Percentiles rank a stretch among this genome's conserved stretches.
Conservation (phyloP, 129 eudicot genomes). For the Pittosporum tobira region DNA sequence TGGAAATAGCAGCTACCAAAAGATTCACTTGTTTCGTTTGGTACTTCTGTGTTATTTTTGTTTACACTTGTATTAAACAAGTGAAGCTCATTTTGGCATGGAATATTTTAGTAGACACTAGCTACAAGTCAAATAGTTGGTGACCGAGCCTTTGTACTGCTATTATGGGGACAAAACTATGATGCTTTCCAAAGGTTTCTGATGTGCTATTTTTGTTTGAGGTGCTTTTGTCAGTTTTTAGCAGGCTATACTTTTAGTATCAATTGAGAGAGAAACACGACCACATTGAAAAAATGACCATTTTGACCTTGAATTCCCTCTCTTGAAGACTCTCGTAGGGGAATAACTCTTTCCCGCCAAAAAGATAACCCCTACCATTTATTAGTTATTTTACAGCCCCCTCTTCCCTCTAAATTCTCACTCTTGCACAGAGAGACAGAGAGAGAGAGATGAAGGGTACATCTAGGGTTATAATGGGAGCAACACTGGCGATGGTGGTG, state of each 20-base stretch:
- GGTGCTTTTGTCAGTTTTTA: conserved; percentile 1
- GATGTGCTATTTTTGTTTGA: not conserved
- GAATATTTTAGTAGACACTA: not conserved
- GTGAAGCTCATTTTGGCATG: not conserved
- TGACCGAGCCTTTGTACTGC: not conserved
- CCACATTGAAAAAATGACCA: conserved; percentile 8
- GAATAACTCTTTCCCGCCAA: conserved; percentile 21
- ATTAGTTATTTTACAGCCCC: conserved; percentile 17
- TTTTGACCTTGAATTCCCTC: conserved; percentile 6
- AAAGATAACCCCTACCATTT: conserved; percentile 18
- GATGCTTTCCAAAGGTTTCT: not conserved
- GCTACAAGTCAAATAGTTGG: conserved; percentile 3
- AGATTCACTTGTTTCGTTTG: not conserved
- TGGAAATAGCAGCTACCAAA: too few relatives aligned
- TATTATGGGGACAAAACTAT: not conserved
- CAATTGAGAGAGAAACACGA: not conserved
- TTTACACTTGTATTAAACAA: not conserved
- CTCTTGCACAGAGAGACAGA: conserved; percentile 5
- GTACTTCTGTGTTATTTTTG: not conserved
- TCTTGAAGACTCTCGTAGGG: not conserved
- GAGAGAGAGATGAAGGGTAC: conserved; percentile 37
- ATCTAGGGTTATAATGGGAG: conserved; percentile 58
- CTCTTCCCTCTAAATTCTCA: conserved; percentile 16
- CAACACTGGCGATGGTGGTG: conserved; percentile 46
- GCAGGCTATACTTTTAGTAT: not conserved